Percentiles rank a stretch among this genome's conserved stretches.
Evolutionary conservation across 352 stramenopile species (phyloP).

Genomic region (Phytophthora quininea): DNA sequence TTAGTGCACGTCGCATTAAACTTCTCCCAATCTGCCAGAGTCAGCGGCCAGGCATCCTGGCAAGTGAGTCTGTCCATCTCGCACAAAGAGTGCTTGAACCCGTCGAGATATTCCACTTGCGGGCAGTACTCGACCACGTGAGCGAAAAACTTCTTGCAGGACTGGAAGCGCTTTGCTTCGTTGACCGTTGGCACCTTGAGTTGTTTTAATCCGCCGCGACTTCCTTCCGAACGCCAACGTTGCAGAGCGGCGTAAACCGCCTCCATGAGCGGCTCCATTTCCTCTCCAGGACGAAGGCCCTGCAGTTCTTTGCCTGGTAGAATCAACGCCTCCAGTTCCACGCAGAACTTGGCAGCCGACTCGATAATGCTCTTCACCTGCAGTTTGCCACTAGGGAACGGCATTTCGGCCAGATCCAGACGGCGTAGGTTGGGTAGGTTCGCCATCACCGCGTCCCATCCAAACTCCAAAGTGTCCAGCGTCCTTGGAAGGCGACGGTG

Average conservation of each 20-base stretch:
- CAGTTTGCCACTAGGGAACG: conserved; percentile 6
- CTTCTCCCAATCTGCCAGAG: conserved; percentile 27
- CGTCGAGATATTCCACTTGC: conserved; percentile 34
- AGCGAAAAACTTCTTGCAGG: conserved; percentile 29
- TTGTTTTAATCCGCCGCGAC: conserved; percentile 25
- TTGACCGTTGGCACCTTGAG: conserved; percentile 30
- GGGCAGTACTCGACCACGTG: conserved; percentile 35
- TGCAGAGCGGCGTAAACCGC: conserved; percentile 32
- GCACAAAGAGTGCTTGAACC: conserved; percentile 37
- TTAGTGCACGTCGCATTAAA: conserved; percentile 36
- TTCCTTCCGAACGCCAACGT: conserved; percentile 16
- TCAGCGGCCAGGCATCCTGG: conserved; percentile 28
- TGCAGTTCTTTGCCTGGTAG: conserved; percentile 24
- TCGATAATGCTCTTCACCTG: conserved; percentile 25
- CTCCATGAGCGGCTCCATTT: conserved; percentile 13
- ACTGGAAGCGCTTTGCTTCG: conserved; percentile 17
- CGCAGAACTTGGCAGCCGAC: conserved; percentile 24
- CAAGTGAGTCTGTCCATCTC: conserved; percentile 41
- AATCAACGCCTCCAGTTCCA: conserved; percentile 28
- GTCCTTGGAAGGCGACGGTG: conserved; percentile 16
- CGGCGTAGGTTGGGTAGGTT: conserved; percentile 18
- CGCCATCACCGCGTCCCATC: conserved; percentile 24
- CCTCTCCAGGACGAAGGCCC: background rate
- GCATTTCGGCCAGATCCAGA: conserved; percentile 36
- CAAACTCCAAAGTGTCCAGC: conserved; percentile 30